Conservation (phyloP, 352 stramenopile species). For the Globisporangium yorkense region DNA sequence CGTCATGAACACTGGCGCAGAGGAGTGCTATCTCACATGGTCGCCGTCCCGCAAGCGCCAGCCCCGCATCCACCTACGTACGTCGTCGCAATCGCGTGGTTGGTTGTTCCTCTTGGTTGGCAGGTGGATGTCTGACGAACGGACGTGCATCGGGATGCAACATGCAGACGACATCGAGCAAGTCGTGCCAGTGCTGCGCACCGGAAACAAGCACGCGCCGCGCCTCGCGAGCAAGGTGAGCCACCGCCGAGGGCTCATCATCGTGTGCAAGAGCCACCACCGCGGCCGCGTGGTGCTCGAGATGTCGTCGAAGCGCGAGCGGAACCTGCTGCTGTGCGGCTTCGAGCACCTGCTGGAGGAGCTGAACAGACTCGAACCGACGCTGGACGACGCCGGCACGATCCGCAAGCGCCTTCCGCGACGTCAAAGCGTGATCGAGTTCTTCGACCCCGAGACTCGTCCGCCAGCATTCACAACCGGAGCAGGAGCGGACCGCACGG, state of each 20-base stretch:
- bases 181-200: conserved; percentile 43
- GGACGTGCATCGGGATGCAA: background rate
- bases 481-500: background rate
- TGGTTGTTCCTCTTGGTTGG: background rate
- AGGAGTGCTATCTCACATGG: conserved; percentile 72
- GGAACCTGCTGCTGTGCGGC: conserved; percentile 49
- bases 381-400: conserved; percentile 33
- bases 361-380: conserved; percentile 31
- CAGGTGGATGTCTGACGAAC: background rate
- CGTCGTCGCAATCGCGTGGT: conserved; percentile 7
- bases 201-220: conserved; percentile 40
- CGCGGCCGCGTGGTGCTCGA: conserved; percentile 59
- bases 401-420: conserved; percentile 43
- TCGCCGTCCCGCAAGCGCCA: conserved; percentile 63
- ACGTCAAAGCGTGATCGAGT: conserved; percentile 42
- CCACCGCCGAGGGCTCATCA: conserved; percentile 49
- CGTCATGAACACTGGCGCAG: conserved; percentile 30
- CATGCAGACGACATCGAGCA: conserved; percentile 52
- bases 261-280: conserved; percentile 62
- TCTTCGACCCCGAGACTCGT: conserved; percentile 31
- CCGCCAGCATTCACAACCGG: background rate
- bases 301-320: conserved; percentile 45
- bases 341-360: conserved; percentile 52
- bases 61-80: conserved; percentile 54
- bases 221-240: conserved; percentile 62